phyloP scores from a whole-genome alignment of 129 eudicot species.

The Silybum marianum region DNA sequence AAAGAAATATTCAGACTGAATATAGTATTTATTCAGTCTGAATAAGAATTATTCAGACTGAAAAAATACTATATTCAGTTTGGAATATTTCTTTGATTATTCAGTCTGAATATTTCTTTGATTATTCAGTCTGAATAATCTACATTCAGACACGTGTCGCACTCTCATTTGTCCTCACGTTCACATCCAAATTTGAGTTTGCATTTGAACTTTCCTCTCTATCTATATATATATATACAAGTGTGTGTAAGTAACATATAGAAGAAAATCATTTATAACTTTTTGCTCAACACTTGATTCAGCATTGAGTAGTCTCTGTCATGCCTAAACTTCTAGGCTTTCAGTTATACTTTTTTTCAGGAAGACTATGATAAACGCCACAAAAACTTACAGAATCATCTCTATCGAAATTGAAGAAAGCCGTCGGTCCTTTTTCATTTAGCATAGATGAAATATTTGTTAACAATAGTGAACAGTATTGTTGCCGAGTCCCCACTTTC shows the following conservation, averaged over 20 bases:
- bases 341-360: not conserved
- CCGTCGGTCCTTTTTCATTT: conserved; percentile 96
- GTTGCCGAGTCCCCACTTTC: conserved; percentile 69
- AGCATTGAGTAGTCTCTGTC: not conserved
- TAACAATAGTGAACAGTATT: conserved; percentile 66
- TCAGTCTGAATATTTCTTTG: too few species aligned
- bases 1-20: too few species aligned
- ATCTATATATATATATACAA: not conserved
- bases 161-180: too few species aligned
- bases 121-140: too few species aligned
- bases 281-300: not conserved
- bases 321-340: not conserved
- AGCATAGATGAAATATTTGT: conserved; percentile 86
- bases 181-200: too few species aligned
- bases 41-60: too few species aligned
- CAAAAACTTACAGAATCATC: conserved; percentile 77
- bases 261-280: not conserved
- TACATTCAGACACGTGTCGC: too few species aligned
- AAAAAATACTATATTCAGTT: too few species aligned
- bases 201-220: too few species aligned
- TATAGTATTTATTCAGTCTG: too few species aligned
- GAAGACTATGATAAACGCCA: conserved; percentile 6
- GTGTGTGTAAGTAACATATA: not conserved
- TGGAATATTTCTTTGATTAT: too few species aligned
- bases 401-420: conserved; percentile 90